Evolutionary conservation across 306 rosid genomes (phyloP), one percentile per base, ranked within the genome.

Genomic region (Lupinus albus): DNA sequence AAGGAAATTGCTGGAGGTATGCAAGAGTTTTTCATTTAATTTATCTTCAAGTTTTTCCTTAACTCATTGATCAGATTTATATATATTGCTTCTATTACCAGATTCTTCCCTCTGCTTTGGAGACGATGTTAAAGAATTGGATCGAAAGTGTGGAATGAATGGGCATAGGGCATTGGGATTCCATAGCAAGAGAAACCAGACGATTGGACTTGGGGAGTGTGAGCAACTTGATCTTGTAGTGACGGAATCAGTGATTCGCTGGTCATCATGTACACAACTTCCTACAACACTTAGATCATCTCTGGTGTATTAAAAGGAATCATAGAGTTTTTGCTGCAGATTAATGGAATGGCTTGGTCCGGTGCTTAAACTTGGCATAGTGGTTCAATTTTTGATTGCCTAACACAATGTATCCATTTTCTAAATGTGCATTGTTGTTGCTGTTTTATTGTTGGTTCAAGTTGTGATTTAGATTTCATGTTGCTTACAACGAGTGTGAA

Each of bases 251-350:
- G 83, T 85, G 59, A 85, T 87, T 28, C 86, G 94, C 10, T 87
- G 94, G 94, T 83, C 88, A 7, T 87, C 94, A 1, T 87, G 94
- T 71, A 87, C 90, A 0, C 86, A 83, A 44, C 83, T 83, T 46
- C 81, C 84, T 1, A 83, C 86, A 45, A 83, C 88, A 20, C 83
- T 83, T 16, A 72, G 85, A 76, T 84, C 88, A 64, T 87, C 94
- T 14, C 88, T 87, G 10, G 88, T 85, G 59, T 87, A 83, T 64
- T 87, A 69, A 81, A 72, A 67, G 63, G 13, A 7, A 7, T 2
- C 28, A 25, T 51, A 63, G 11, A 63, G 15, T 62, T 28, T 8
- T 51, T 11, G 38, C 59, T 25, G 2, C 61, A 33, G 59, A 38
- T 30, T 63, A 55, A 35, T 30, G 13, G 54, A 25, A 68, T 41